These are phyloP conservation scores for Aquilaria malaccensis DNA, from an alignment of 345 rosid species.

Conservation along the genomic window DNA sequence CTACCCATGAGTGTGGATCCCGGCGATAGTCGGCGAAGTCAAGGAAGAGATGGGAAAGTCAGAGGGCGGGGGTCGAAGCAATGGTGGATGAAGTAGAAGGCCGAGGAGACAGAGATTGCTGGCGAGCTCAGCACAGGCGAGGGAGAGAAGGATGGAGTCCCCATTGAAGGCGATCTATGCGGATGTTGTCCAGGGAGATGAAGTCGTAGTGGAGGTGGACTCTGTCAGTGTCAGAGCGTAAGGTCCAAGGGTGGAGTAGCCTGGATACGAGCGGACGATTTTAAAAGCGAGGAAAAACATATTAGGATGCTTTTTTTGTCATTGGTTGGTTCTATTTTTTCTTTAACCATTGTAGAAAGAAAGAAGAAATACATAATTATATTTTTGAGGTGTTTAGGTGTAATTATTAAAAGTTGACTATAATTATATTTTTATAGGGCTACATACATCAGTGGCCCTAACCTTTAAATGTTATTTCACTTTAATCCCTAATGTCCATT, in stretches of 20 bases:
- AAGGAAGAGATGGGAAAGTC: slow-evolving; percentile 41
- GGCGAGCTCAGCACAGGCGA: slow-evolving; percentile 75
- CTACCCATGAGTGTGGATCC: slow-evolving; percentile 54
- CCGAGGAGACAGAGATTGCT: slow-evolving; percentile 51
- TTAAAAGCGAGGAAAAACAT: slow-evolving; percentile 45
- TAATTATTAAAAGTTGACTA: no score
- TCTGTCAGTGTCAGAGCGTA: slow-evolving; percentile 66
- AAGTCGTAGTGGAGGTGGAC: slow-evolving; percentile 56
- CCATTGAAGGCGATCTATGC: slow-evolving; percentile 70
- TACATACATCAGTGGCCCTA: no score
- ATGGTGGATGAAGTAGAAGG: slow-evolving; percentile 47
- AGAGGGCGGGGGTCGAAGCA: slow-evolving; percentile 42
- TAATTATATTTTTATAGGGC: no score
- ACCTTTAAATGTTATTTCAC: no score
- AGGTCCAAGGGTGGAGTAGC: slow-evolving; percentile 65
- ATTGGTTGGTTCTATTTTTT: no score
- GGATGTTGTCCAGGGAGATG: slow-evolving; percentile 62
- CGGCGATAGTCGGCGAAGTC: slow-evolving; percentile 71
- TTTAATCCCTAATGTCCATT: no score
- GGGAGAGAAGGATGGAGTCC: slow-evolving; percentile 67
- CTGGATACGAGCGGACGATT: slow-evolving; percentile 76
- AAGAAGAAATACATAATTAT: no score
- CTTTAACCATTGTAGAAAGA: no score
- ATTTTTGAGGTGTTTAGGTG: no score
- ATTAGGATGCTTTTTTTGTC: no score